Percentiles rank a stretch among this genome's conserved stretches.
Conservation (phyloP, 257 asterid species). For the Coffea canephora region DNA sequence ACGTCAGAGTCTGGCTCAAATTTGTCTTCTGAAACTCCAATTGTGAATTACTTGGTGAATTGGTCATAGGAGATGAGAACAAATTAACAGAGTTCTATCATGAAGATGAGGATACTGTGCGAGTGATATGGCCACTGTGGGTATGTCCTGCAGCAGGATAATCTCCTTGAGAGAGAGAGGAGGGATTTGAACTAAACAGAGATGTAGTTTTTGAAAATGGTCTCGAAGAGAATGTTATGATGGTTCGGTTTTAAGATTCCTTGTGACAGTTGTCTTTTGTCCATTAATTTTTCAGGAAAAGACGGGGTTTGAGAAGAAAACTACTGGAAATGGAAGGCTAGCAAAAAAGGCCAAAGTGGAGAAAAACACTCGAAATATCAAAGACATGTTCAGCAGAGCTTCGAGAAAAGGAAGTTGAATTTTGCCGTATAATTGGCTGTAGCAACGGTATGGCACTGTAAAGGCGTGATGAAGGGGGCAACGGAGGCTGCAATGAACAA, state of each 20-base stretch:
- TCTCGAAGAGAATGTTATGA: not conserved
- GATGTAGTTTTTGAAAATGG: not conserved
- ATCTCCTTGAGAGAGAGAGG: not conserved
- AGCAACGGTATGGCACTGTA: not conserved
- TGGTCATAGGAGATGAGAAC: not conserved
- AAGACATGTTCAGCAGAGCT: constrained; percentile 87
- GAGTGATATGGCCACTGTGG: not conserved
- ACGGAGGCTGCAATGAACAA: not conserved
- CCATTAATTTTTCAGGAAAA: constrained; percentile 39
- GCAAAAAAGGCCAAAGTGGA: constrained; percentile 79
- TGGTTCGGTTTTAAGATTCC: not conserved
- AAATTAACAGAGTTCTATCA: not conserved
- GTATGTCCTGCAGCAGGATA: not conserved
- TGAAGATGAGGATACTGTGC: not conserved
- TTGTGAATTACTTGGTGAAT: not conserved
- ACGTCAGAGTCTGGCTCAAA: not conserved
- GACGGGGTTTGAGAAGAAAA: constrained; percentile 43
- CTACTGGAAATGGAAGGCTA: constrained; percentile 37
- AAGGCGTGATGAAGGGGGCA: not conserved
- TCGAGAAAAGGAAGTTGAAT: constrained; percentile 54
- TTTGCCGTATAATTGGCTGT: not conserved
- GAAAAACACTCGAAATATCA: constrained; percentile 73
- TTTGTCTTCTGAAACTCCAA: too few relatives aligned
- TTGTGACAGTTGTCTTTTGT: not conserved
- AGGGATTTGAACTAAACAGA: not conserved